Evolutionary conservation across 129 eudicot species (phyloP).

Genomic region (Apium graveolens): DNA sequence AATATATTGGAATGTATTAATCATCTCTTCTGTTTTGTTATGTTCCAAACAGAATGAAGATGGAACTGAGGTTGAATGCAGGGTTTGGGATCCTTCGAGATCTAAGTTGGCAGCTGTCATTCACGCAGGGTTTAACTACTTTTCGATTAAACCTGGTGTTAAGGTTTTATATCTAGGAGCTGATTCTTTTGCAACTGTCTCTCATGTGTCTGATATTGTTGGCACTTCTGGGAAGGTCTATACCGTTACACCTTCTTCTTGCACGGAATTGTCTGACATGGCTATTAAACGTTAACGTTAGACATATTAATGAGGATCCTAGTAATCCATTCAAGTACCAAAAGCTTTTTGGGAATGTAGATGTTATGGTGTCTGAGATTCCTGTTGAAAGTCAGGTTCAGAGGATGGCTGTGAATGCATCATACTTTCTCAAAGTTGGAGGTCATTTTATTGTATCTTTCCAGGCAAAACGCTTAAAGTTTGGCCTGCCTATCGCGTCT

Average conservation of each 20-base stretch:
- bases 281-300: conserved; percentile 78
- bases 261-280: conserved; percentile 88
- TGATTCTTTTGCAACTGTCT: conserved; percentile 87
- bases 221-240: conserved; percentile 87
- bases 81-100: conserved; percentile 89
- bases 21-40: too few relatives aligned
- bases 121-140: conserved; percentile 77
- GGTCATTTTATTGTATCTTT: neutral
- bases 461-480: too few relatives aligned
- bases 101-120: conserved; percentile 87
- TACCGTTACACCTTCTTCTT: conserved; percentile 92
- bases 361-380: conserved; percentile 71
- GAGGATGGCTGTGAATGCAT: too few relatives aligned
- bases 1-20: too few relatives aligned
- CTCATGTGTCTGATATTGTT: conserved; percentile 90
- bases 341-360: conserved; percentile 87
- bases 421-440: too few relatives aligned
- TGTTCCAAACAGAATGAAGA: conserved; percentile 70
- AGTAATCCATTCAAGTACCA: conserved; percentile 92
- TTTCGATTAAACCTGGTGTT: conserved; percentile 91
- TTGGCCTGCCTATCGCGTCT: too few relatives aligned
- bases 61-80: conserved; percentile 74
- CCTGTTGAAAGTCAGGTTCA: neutral
- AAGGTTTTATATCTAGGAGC: conserved; percentile 88
- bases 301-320: conserved; percentile 95